Base-by-base conservation (phyloP, 345 rosid species). In the Nasturtium officinale region DNA sequence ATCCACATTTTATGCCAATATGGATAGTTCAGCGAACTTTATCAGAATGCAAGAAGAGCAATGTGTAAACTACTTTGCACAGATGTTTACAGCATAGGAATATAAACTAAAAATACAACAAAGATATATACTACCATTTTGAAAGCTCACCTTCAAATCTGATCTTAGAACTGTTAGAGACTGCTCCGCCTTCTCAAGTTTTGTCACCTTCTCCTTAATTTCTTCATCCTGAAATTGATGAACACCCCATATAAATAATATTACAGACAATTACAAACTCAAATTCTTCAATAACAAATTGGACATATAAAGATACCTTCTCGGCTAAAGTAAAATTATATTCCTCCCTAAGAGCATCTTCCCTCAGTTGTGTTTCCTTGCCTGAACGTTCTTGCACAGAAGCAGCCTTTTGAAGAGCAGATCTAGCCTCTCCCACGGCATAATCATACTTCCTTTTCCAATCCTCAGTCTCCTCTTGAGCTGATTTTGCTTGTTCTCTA, bases 351-450 rank as follows among this genome's bases (percentile, higher is more conserved):
- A 96, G 62, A 69, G 81, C 86, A 85, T 92, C 98, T 83, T 96
- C 98, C 77, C 99, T 89, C 71, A 78, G 76, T 53, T 90, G 98
- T 32, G 84, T 85, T 70, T 90, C 91, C 85, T 89, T 96, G 71
- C 78, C 87, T 43, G 83, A 63, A 38, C 97, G 88, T 42, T 92
- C 96, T 78, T 92, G 98, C 50, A 85, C 88, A 52, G 82, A 71
- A 38, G 98, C 90, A 58, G 96, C 99, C 82, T 96, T 96, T 89
- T 89, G 97, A 17, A 92, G 75, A 71, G 99, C 97, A 72, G 85
- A 80, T 78, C 87, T 92, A 46, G 98, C 95, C 67, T 92, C 98
- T 81, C 94, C 85, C 51, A 87, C 88, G 45, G 97, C 95, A 64
- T 78, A 79, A 69, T 88, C 98, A 69, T 86, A 96, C 82, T 92